Evolutionary conservation across 75 land plant species (phyloP).

Genomic region (Sequoiadendron giganteum): DNA sequence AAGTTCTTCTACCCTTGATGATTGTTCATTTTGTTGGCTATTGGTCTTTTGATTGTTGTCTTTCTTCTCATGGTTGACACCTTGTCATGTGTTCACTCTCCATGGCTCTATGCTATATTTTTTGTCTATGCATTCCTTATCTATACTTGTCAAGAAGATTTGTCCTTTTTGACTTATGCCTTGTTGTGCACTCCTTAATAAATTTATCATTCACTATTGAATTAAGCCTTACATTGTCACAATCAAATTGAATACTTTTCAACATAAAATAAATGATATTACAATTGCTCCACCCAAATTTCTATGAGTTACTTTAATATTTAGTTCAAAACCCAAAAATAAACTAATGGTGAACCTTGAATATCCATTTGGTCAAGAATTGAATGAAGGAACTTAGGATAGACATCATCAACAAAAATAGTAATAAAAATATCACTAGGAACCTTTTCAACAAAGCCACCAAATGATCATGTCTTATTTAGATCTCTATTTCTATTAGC

Average conservation of each 20-base stretch:
- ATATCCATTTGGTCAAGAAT: constrained; percentile 27
- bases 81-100: too few species aligned
- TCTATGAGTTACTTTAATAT: constrained; percentile 70
- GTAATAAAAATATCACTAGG: constrained; percentile 89
- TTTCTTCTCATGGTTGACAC: too few species aligned
- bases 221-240: constrained; percentile 43
- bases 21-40: too few species aligned
- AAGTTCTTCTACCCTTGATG: too few species aligned
- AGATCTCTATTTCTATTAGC: constrained; percentile 15
- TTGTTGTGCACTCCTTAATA: too few species aligned
- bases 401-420: constrained; percentile 57
- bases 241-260: constrained; percentile 59
- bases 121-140: too few species aligned
- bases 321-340: constrained; percentile 58
- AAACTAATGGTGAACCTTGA: constrained; percentile 65
- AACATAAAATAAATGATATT: constrained; percentile 42
- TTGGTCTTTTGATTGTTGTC: too few species aligned
- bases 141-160: too few species aligned
- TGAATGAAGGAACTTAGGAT: constrained; percentile 72
- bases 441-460: constrained; percentile 51
- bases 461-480: constrained; percentile 16
- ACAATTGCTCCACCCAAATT: constrained; percentile 88
- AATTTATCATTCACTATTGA: too few species aligned
- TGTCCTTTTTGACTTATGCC: too few species aligned
- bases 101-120: too few species aligned